Evolutionary conservation across 495 filamentous ascomycete species (phyloP), one percentile per base, ranked within the genome.

Genomic region (Apiosordaria backusii): DNA sequence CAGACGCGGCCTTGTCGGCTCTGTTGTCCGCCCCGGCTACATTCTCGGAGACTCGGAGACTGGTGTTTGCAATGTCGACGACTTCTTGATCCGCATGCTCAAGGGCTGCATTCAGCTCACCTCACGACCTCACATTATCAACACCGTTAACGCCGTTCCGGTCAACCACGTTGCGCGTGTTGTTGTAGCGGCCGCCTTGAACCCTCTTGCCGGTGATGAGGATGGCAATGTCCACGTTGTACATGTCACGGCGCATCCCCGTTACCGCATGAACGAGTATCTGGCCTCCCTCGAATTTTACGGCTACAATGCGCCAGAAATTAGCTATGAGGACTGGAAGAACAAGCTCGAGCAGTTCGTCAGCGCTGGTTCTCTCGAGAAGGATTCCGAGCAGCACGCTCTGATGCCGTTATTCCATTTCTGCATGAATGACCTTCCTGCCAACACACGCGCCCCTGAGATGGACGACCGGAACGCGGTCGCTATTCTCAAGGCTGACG

Each of bases 71-170:
- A 93, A 89, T 76, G 92, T 90, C 9, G 94, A 98, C 72, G 94
- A 98, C 78, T 98, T 98, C 82, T 80, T 98, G 23, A 85, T 97
- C 62, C 90, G 95, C 58, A 85, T 97, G 84, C 74, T 90, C 45
- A 97, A 97, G 78, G 94, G 92, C 57, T 96, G 92, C 67, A 84
- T 96, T 58, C 95, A 99, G 75, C 80, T 97, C 0, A 77, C 76
- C 0, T 78, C 82, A 25, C 85, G 89, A 1, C 95, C 95, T 0
- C 82, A 85, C 65, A 93, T 99, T 68, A 73, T 81, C 77, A 99
- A 97, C 78, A 93, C 91, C 0, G 87, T 97, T 72, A 99, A 99
- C 78, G 86, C 87, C 74, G 92, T 97, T 3, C 95, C 95, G 0
- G 93, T 97, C 25, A 85, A 88, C 71, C 90, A 95, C 71, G 93